Conservation (phyloP, 352 stramenopile genomes). For the Thalassiosira hispida region DNA sequence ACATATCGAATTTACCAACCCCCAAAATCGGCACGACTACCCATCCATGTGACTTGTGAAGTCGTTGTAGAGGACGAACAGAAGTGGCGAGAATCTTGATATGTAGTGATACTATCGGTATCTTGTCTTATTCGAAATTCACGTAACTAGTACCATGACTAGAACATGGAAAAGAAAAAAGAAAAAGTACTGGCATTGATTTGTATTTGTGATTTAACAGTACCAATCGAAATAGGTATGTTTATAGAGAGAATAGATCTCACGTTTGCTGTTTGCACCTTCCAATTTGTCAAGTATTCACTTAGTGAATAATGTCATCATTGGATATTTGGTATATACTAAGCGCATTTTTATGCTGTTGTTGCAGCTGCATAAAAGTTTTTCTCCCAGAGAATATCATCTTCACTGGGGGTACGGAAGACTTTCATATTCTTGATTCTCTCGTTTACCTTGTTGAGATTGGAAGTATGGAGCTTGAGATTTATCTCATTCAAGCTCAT, state of each 20-base stretch:
- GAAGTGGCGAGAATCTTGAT: no score
- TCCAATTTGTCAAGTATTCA: neutral
- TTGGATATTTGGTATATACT: neutral
- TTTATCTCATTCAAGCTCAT: neutral
- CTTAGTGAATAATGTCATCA: neutral
- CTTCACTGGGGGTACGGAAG: neutral
- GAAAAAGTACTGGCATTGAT: neutral
- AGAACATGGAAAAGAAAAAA: conserved; percentile 12
- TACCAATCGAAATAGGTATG: no score
- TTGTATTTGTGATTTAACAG: neutral
- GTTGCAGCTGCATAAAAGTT: neutral
- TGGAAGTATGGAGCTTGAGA: neutral
- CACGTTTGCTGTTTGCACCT: neutral
- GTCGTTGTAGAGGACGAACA: no score
- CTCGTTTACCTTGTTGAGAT: neutral
- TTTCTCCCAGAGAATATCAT: conserved; percentile 8
- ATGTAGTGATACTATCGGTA: no score
- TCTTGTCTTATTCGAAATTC: no score
- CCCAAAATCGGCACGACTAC: no score
- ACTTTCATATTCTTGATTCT: neutral
- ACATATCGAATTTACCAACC: no score
- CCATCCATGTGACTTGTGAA: no score
- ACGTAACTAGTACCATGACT: neutral
- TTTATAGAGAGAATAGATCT: neutral
- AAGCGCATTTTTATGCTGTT: neutral